Evolutionary conservation across 305 asterid species (phyloP), one percentile per base, ranked within the genome.

Genomic region (Coffea humblotiana): DNA sequence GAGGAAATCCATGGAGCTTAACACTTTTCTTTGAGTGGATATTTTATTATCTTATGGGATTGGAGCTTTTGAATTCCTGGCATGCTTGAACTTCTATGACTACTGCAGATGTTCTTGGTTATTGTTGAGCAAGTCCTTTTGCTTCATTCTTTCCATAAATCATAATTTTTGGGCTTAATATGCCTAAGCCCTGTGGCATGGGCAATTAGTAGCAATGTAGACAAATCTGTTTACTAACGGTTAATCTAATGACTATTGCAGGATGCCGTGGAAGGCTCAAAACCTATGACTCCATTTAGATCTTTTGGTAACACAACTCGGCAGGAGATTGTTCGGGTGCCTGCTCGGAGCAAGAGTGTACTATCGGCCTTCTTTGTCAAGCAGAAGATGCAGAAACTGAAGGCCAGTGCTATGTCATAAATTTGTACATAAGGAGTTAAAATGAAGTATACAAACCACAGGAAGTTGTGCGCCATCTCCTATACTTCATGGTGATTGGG

Each of bases 341-440:
- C 97, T 69, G 86, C 82, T 76, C 94, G 97, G 67, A 96, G 98
- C 79, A 92, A 83, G 88, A 92, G 98, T 25, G 65, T 94, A 84
- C 89, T 96, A 65, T 90, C 99, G 0, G 78, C 97, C 70, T 91
- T 94, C 90, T 96, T 93, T 84, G 92, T 88, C 82, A 94, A 94
- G 89, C 95, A 91, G 60, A 96, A 96, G 93, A 84, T 92, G 9
- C 86, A 82, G 10, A 96, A 90, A 81, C 56, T 91, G 86, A 96
- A 85, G 93, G 82, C 91, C 15, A 78, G 79, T 74, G 83, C 90
- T 12, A 82, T 81, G 45, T 85, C 78, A 47, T 90, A 86, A 88
- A 77, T 63, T 78, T 69, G 77, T 15, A 23, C 43, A 56, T 61
- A 64, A 18, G 75, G 75, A 47, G 70, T 49, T 72, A 15, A 32